Percentiles rank a stretch among this genome's conserved stretches.
Evolutionary conservation across 345 rosid genomes (phyloP).

Genomic region (Tarenaya hassleriana): DNA sequence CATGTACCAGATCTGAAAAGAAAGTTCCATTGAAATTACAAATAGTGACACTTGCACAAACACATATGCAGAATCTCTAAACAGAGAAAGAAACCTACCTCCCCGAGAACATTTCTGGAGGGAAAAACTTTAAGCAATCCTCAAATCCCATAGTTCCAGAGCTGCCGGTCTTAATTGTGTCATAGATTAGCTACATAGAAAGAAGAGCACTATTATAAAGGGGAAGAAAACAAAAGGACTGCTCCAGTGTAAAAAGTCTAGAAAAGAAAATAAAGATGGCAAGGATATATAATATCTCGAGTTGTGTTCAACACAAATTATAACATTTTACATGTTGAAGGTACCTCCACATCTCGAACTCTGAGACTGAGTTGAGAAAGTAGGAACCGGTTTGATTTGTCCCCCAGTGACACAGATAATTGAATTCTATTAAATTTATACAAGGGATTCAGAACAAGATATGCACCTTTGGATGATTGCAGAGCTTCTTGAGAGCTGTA

Average conservation of each 20-base stretch:
- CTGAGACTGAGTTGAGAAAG: neutral
- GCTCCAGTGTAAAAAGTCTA: too few species aligned
- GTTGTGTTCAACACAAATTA: too few species aligned
- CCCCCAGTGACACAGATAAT: constrained; percentile 7
- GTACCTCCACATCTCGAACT: too few species aligned
- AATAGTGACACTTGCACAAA: constrained; percentile 6
- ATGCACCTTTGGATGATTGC: constrained; percentile 97
- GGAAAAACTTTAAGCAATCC: constrained; percentile 76
- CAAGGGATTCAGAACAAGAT: constrained; percentile 6
- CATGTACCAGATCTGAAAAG: constrained; percentile 79
- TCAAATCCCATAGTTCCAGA: constrained; percentile 87
- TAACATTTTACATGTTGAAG: too few species aligned
- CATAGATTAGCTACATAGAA: constrained; percentile 78
- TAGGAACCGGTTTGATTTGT: constrained; percentile 1
- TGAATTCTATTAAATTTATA: neutral
- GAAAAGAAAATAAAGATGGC: too few species aligned
- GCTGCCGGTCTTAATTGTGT: constrained; percentile 67
- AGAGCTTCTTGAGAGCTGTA: constrained; percentile 98
- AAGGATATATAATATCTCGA: too few species aligned
- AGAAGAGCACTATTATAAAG: constrained; percentile 8
- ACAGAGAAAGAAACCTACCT: constrained; percentile 40
- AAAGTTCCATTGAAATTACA: constrained; percentile 19
- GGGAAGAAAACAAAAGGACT: neutral
- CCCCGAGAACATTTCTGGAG: constrained; percentile 91
- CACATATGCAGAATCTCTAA: constrained; percentile 3